Conservation (phyloP, 2,329 filamentous ascomycete species). For the Trichoderma breve region DNA sequence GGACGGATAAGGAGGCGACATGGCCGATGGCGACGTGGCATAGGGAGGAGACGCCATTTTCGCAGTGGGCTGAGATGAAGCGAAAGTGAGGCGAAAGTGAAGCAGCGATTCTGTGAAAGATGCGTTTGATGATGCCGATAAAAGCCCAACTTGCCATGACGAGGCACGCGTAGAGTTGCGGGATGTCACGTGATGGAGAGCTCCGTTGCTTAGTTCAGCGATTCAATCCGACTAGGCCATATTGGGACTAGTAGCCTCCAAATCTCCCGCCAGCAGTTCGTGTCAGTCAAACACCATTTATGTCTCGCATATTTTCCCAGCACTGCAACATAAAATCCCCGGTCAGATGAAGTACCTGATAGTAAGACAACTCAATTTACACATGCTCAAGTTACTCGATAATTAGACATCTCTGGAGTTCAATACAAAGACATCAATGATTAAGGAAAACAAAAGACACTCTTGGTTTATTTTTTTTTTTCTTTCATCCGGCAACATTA, state of each 20-base stretch:
- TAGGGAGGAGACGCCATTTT: slow-evolving; percentile 58
- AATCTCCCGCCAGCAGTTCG: too few species aligned
- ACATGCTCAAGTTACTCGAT: not conserved
- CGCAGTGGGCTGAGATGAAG: not conserved
- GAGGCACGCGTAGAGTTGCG: slow-evolving; percentile 16
- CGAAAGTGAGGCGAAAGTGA: not conserved
- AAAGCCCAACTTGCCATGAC: not conserved
- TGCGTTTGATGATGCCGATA: not conserved
- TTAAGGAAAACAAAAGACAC: not conserved
- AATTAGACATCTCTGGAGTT: not conserved
- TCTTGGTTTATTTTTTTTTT: not conserved
- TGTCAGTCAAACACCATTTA: not conserved
- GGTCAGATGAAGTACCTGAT: not conserved
- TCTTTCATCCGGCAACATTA: not conserved
- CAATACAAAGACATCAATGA: not conserved
- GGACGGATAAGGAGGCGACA: slow-evolving; percentile 55
- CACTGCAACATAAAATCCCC: not conserved
- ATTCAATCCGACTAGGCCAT: not conserved
- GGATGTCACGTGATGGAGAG: slow-evolving; percentile 11
- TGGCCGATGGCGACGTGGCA: slow-evolving; percentile 49
- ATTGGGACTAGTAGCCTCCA: not conserved
- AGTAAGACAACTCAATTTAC: not conserved
- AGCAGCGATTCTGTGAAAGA: not conserved
- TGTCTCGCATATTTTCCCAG: not conserved
- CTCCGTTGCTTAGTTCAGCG: not conserved